Base-by-base conservation (phyloP, 192 early-diverging fungal species). In the Podila epigama region DNA sequence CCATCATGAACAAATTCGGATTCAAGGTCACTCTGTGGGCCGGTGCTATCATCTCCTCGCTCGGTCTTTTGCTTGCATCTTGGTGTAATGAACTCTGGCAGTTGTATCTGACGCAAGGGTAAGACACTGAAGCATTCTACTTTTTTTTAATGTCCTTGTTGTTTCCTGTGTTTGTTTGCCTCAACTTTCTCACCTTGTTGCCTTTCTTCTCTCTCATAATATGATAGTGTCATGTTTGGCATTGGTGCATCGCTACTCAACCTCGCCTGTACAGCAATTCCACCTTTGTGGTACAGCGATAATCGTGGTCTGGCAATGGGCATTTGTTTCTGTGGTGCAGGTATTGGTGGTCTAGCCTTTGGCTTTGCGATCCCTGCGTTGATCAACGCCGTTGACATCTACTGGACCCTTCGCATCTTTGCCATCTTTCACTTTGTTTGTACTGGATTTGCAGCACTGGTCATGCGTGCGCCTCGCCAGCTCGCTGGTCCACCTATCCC, bases 251-350 rank as follows among this genome's bases (percentile, higher is more conserved):
- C 75, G 3, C 58, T 84, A 25, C 69, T 81, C 18, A 81, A 77
- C 60, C 53, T 81, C 29, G 60, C 79, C 13, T 73, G 70, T 8
- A 72, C 81, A 12, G 59, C 70, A 6, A 66, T 70, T 11, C 63
- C 69, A 4, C 79, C 80, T 20, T 61, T 81, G 5, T 81, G 75
- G 69, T 84, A 81, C 37, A 58, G 68, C 33, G 68, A 63, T 28
- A 42, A 68, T 20, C 81, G 81, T 20, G 81, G 81, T 44, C 55
- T 75, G 8, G 81, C 78, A 4, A 69, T 83, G 54, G 81, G 81
- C 2, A 51, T 79, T 8, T 70, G 70, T 2, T 65, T 83, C 29
- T 80, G 65, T 35, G 81, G 81, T 29, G 66, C 78, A 5, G 81
- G 81, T 29, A 41, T 80, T 37, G 81, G 81, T 42, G 75, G 81